Conservation (phyloP, 352 stramenopile species). For the Aphanomyces cochlioides region DNA sequence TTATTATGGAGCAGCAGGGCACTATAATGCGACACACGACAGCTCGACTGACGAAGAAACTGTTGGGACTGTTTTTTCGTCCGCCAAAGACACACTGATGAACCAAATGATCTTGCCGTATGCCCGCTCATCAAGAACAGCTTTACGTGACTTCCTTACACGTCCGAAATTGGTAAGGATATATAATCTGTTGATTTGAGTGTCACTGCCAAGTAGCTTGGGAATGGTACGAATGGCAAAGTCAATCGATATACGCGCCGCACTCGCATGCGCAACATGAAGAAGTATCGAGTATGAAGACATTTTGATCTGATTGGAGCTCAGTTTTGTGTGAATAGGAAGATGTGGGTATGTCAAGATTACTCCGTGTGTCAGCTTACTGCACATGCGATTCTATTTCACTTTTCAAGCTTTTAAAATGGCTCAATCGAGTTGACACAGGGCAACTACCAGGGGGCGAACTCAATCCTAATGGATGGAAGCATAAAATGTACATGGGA, state of each 20-base stretch:
- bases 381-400: constrained; percentile 79
- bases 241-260: constrained; percentile 71
- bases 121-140: background rate
- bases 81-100: constrained; percentile 26
- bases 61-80: constrained; percentile 36
- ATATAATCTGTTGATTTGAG: background rate
- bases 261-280: constrained; percentile 79
- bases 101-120: background rate
- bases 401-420: constrained; percentile 84
- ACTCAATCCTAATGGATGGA: constrained; percentile 72
- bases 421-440: constrained; percentile 73
- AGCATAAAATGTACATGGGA: constrained; percentile 84
- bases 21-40: constrained; percentile 46
- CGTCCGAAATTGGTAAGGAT: background rate
- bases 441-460: constrained; percentile 70
- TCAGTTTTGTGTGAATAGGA: background rate
- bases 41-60: constrained; percentile 41
- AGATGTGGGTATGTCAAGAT: constrained; percentile 15
- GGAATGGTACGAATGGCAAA: constrained; percentile 33
- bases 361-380: constrained; percentile 65
- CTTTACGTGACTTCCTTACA: background rate
- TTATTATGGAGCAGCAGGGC: constrained; percentile 47
- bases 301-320: background rate
- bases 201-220: background rate
- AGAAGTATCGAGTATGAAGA: constrained; percentile 49